Evolutionary conservation across 495 filamentous ascomycete species (phyloP).

Genomic region (Aspergillus carlsbadensis): DNA sequence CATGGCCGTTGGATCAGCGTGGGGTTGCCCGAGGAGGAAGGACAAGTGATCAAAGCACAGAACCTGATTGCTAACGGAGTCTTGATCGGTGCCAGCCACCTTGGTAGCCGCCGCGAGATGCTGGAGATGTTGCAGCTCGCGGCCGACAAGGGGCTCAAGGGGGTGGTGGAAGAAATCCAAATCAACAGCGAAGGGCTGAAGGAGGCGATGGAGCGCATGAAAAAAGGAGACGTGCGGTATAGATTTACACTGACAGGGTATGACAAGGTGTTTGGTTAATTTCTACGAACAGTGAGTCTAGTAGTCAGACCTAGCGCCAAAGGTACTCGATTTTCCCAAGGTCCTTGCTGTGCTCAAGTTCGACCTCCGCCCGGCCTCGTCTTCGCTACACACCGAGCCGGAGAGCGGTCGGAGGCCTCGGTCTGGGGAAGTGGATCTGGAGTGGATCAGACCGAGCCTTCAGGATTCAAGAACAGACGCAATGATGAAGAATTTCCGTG

Average conservation of each 20-base stretch:
- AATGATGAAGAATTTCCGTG: background rate
- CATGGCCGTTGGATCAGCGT: constrained; percentile 82
- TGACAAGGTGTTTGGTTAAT: constrained; percentile 57
- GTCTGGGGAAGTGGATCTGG: constrained; percentile 12
- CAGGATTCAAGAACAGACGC: background rate
- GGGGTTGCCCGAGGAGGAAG: constrained; percentile 78
- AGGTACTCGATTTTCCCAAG: background rate
- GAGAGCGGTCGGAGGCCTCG: no score
- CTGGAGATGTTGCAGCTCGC: constrained; percentile 80
- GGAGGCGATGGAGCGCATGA: constrained; percentile 64
- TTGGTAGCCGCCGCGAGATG: constrained; percentile 80
- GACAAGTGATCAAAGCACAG: constrained; percentile 72
- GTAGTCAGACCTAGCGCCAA: background rate
- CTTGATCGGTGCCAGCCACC: constrained; percentile 76
- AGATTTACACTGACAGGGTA: constrained; percentile 64
- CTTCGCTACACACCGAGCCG: no score
- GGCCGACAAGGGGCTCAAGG: constrained; percentile 74
- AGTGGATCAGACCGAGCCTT: background rate
- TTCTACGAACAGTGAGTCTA: no score
- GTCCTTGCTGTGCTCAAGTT: background rate
- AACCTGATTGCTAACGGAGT: constrained; percentile 75
- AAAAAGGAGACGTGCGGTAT: constrained; percentile 70
- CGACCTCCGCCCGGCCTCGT: no score
- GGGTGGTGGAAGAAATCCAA: constrained; percentile 76
- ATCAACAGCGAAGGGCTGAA: constrained; percentile 69